Conservation (phyloP, 768 basidiomycete species). For the Phaeotremella fagi region DNA sequence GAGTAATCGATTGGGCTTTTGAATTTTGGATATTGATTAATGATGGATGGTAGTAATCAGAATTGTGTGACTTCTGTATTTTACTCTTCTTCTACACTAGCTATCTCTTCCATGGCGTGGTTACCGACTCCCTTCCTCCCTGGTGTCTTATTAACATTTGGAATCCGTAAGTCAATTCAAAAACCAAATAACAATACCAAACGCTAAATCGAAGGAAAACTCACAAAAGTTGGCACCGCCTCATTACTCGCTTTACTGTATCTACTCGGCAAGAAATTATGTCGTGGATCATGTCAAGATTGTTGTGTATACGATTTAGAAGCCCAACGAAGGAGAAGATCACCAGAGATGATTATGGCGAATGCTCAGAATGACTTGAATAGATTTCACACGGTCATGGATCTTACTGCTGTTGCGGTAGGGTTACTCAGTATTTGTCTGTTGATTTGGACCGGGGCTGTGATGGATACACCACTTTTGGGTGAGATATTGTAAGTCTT, state of each 20-base stretch:
- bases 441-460: background rate
- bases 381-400: conserved; percentile 16
- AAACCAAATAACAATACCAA: background rate
- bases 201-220: too few species aligned
- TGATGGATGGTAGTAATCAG: background rate
- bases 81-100: background rate
- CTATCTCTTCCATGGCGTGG: background rate
- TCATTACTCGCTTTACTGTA: conserved; percentile 4
- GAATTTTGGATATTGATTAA: background rate
- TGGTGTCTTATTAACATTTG: conserved; percentile 3
- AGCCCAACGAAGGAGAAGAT: background rate
- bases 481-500: background rate
- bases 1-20: background rate
- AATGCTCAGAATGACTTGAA: background rate
- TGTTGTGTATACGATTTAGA: conserved; percentile 5
- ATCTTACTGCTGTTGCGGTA: background rate
- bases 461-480: background rate
- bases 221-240: conserved; percentile 4
- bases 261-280: background rate
- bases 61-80: background rate
- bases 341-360: background rate
- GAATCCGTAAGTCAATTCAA: conserved; percentile 5
- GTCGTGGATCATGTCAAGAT: background rate
- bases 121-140: conserved; percentile 1
- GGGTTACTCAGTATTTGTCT: background rate